phyloP scores from a whole-genome alignment of 768 basidiomycete genomes.

The Mycena epipterygia region DNA sequence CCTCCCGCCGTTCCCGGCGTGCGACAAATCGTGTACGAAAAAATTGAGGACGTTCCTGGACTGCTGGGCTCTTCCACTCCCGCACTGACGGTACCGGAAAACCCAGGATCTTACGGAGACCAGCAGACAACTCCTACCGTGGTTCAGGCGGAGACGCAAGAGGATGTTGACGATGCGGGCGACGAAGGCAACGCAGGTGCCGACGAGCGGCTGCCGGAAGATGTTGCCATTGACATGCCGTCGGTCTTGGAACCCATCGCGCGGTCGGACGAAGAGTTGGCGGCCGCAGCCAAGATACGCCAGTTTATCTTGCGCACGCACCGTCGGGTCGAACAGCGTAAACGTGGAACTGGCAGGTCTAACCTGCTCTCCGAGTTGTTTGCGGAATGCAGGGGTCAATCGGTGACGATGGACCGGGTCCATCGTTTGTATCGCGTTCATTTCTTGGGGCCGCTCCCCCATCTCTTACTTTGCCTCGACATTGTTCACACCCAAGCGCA shows the following conservation, averaged over 20 bases:
- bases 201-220: slow-evolving; percentile 15
- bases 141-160: slow-evolving; percentile 24
- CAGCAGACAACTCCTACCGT: slow-evolving; percentile 29
- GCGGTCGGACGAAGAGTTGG: slow-evolving; percentile 45
- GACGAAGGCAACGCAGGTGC: slow-evolving; percentile 7
- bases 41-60: slow-evolving; percentile 45
- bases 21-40: slow-evolving; percentile 47
- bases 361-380: slow-evolving; percentile 37
- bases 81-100: background rate
- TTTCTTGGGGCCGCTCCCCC: slow-evolving; percentile 58
- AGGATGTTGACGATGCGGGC: slow-evolving; percentile 20
- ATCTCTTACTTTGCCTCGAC: slow-evolving; percentile 58
- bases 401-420: slow-evolving; percentile 39
- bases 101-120: background rate
- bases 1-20: slow-evolving; percentile 30
- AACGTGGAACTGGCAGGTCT: slow-evolving; percentile 13
- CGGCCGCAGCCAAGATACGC: slow-evolving; percentile 41
- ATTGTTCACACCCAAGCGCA: slow-evolving; percentile 40
- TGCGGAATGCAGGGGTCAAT: slow-evolving; percentile 29
- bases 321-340: slow-evolving; percentile 23
- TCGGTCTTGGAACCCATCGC: slow-evolving; percentile 32
- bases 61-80: slow-evolving; percentile 38
- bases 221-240: slow-evolving; percentile 23
- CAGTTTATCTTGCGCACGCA: slow-evolving; percentile 22
- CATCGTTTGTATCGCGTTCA: slow-evolving; percentile 52